phyloP scores from a whole-genome alignment of 2,329 filamentous ascomycete genomes.

The Neodidymelliopsis sp. region DNA sequence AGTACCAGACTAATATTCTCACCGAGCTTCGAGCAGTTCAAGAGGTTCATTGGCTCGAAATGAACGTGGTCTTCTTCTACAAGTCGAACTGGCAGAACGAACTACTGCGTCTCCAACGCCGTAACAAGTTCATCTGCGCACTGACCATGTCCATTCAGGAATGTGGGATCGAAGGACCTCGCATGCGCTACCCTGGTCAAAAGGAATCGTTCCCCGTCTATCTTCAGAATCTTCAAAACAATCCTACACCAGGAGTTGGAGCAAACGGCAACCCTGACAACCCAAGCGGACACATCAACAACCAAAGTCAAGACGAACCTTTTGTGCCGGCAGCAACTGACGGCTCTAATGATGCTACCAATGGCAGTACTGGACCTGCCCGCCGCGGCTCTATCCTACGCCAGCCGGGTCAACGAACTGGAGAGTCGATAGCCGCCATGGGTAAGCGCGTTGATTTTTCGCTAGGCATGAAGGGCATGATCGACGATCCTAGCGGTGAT shows the following conservation, averaged over 20 bases:
- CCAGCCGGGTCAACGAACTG: slow-evolving; percentile 57
- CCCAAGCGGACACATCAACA: slow-evolving; percentile 48
- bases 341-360: slow-evolving; percentile 15
- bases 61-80: slow-evolving; percentile 97
- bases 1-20: slow-evolving; percentile 85
- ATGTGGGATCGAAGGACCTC: slow-evolving; percentile 84
- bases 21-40: slow-evolving; percentile 82
- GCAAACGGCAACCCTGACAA: slow-evolving; percentile 56
- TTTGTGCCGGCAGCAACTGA: slow-evolving; percentile 50
- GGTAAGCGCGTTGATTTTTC: slow-evolving; percentile 74
- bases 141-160: slow-evolving; percentile 86
- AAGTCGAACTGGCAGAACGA: slow-evolving; percentile 98
- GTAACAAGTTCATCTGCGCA: slow-evolving; percentile 94
- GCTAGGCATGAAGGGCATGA: slow-evolving; percentile 68
- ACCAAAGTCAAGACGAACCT: slow-evolving; percentile 51
- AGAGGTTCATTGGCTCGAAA: slow-evolving; percentile 82
- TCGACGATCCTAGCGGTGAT: slow-evolving; percentile 68
- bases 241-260: slow-evolving; percentile 52
- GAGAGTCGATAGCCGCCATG: slow-evolving; percentile 65
- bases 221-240: slow-evolving; percentile 60
- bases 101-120: slow-evolving; percentile 82
- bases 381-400: slow-evolving; percentile 64
- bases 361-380: slow-evolving; percentile 15
- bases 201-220: slow-evolving; percentile 73
- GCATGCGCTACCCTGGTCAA: slow-evolving; percentile 74